Evolutionary conservation across 345 rosid genomes (phyloP).

Genomic region (Lumnitzera racemosa): DNA sequence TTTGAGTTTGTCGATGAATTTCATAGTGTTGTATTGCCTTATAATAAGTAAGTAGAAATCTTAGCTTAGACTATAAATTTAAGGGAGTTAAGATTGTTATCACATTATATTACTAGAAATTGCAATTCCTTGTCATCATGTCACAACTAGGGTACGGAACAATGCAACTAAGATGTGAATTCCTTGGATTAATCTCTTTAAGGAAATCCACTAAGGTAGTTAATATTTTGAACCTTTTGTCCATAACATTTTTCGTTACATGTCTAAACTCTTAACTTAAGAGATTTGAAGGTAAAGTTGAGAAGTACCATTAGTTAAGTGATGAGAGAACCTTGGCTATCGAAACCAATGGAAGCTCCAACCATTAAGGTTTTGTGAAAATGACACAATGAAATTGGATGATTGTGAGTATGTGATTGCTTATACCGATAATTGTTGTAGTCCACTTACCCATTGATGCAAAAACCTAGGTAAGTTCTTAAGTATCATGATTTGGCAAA

Average conservation of each 20-base stretch:
- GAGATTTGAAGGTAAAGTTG: conserved; percentile 11
- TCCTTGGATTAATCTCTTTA: conserved; percentile 11
- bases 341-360: conserved; percentile 8
- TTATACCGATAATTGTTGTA: conserved; percentile 8
- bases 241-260: conserved; percentile 7
- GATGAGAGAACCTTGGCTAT: conserved; percentile 7
- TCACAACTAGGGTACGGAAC: conserved; percentile 16
- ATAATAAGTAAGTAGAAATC: conserved; percentile 9
- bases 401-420: conserved; percentile 8
- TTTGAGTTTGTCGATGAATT: conserved; percentile 13
- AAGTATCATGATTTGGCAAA: conserved; percentile 6
- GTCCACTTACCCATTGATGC: conserved; percentile 15
- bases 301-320: conserved; percentile 4
- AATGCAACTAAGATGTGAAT: conserved; percentile 14
- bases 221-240: conserved; percentile 13
- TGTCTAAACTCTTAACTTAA: conserved; percentile 6
- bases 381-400: conserved; percentile 5
- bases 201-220: conserved; percentile 10
- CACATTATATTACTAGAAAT: conserved; percentile 12
- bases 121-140: conserved; percentile 14
- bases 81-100: conserved; percentile 13
- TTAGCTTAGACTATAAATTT: conserved; percentile 12
- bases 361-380: conserved; percentile 11
- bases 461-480: conserved; percentile 13
- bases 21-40: conserved; percentile 11